Percentiles rank a stretch among this genome's conserved stretches.
Conservation (phyloP, 148 eudicot species). For the Rhododendron ferrugineum region DNA sequence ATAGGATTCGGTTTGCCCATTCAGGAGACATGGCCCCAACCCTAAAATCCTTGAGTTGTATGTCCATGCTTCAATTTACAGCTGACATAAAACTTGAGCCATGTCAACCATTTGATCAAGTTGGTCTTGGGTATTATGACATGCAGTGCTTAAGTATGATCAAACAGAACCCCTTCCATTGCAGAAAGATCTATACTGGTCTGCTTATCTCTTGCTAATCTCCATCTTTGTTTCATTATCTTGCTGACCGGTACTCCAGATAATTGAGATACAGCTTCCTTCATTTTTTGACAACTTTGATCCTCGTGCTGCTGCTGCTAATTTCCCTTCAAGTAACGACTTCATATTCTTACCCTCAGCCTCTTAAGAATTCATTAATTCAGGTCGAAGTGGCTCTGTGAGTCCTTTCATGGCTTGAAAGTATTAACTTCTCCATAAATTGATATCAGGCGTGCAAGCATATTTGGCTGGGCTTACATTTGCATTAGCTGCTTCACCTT, state of each 20-base stretch:
- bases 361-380: background rate
- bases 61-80: background rate
- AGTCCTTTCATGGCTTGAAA: background rate
- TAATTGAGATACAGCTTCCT: conserved; percentile 87
- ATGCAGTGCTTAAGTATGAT: background rate
- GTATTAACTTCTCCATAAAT: background rate
- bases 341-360: background rate
- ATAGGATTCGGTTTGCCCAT: background rate
- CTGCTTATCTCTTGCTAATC: background rate
- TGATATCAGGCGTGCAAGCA: conserved; percentile 80
- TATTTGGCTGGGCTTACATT: conserved; percentile 97
- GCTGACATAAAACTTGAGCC: background rate
- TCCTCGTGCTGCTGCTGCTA: conserved; percentile 92
- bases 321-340: conserved; percentile 79
- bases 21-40: background rate
- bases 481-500: conserved; percentile 99
- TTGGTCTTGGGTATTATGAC: background rate
- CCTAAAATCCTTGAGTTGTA: background rate
- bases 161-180: background rate
- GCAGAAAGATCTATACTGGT: background rate
- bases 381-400: background rate
- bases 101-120: background rate
- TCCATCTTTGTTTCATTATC: background rate
- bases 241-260: conserved; percentile 33
- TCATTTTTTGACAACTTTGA: conserved; percentile 88